Evolutionary conservation across 768 basidiomycete genomes (phyloP).

Genomic region (Lactarius sp.): DNA sequence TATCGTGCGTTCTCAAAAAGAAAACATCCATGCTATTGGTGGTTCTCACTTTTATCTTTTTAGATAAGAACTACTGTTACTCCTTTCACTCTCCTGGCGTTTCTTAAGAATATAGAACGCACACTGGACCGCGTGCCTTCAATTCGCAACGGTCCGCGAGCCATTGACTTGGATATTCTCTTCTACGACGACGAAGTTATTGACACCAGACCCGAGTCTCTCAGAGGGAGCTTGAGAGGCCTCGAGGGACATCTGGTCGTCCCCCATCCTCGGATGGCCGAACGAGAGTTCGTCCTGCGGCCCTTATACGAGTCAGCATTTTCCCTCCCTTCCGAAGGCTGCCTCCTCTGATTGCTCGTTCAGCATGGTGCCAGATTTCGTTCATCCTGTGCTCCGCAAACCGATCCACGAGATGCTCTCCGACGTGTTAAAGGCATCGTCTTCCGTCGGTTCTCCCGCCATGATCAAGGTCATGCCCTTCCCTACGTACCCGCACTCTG

Average conservation of each 20-base stretch:
- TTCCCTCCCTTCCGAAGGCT: background rate
- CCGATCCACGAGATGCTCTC: conserved; percentile 45
- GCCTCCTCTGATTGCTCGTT: background rate
- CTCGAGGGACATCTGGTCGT: conserved; percentile 67
- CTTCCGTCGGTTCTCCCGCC: conserved; percentile 35
- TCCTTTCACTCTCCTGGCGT: conserved; percentile 51
- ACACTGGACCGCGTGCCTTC: conserved; percentile 75
- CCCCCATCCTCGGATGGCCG: conserved; percentile 76
- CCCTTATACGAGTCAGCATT: conserved; percentile 78
- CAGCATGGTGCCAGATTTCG: conserved; percentile 75
- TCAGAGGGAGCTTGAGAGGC: conserved; percentile 44
- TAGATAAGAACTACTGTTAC: conserved; percentile 73
- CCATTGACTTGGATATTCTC: conserved; percentile 85
- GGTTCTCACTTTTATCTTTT: background rate
- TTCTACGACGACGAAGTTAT: conserved; percentile 61
- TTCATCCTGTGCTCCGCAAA: conserved; percentile 56
- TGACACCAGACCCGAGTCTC: conserved; percentile 47
- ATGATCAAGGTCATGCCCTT: conserved; percentile 78
- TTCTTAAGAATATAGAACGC: conserved; percentile 70
- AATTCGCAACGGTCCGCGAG: conserved; percentile 80
- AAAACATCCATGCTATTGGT: no score
- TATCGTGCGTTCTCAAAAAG: conserved; percentile 49
- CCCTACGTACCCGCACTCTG: conserved; percentile 46
- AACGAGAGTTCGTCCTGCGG: conserved; percentile 89
- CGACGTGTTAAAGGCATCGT: conserved; percentile 34